Percentiles rank a stretch among this genome's conserved stretches.
Evolutionary conservation across 2,329 filamentous ascomycete species (phyloP).

Genomic region (Cryphonectria japonica): DNA sequence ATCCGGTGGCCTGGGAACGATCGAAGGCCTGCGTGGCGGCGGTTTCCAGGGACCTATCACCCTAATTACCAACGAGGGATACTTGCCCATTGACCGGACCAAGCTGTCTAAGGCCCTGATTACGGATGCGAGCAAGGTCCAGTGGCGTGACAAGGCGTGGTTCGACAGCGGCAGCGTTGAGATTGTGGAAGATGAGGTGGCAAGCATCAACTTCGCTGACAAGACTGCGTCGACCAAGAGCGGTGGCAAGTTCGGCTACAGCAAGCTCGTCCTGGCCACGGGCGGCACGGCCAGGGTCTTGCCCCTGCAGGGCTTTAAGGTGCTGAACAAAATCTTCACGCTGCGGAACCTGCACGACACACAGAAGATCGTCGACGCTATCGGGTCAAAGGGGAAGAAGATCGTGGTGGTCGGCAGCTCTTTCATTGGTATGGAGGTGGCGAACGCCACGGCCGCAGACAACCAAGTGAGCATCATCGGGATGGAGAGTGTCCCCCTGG

Average conservation of each 20-base stretch:
- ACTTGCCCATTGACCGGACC: constrained; percentile 87
- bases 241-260: constrained; percentile 75
- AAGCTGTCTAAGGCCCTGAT: constrained; percentile 95
- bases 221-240: constrained; percentile 77
- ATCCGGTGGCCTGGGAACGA: constrained; percentile 77
- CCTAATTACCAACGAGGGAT: constrained; percentile 80
- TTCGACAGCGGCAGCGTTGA: constrained; percentile 67
- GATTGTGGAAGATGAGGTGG: constrained; percentile 68
- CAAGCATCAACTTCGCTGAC: constrained; percentile 72
- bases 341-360: constrained; percentile 78
- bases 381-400: constrained; percentile 86
- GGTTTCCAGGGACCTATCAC: constrained; percentile 83
- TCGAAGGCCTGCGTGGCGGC: constrained; percentile 81
- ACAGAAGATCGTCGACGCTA: constrained; percentile 75
- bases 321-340: constrained; percentile 84
- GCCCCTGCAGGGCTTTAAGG: constrained; percentile 83
- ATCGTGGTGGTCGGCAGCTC: constrained; percentile 90
- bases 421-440: constrained; percentile 99
- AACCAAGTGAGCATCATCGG: constrained; percentile 88
- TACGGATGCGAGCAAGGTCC: constrained; percentile 77
- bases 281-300: constrained; percentile 78
- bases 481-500: constrained; percentile 83
- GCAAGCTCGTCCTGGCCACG: constrained; percentile 87
- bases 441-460: constrained; percentile 76
- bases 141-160: constrained; percentile 76